phyloP scores from a whole-genome alignment of 495 filamentous ascomycete species.

The Barbatosphaeria neglecta region DNA sequence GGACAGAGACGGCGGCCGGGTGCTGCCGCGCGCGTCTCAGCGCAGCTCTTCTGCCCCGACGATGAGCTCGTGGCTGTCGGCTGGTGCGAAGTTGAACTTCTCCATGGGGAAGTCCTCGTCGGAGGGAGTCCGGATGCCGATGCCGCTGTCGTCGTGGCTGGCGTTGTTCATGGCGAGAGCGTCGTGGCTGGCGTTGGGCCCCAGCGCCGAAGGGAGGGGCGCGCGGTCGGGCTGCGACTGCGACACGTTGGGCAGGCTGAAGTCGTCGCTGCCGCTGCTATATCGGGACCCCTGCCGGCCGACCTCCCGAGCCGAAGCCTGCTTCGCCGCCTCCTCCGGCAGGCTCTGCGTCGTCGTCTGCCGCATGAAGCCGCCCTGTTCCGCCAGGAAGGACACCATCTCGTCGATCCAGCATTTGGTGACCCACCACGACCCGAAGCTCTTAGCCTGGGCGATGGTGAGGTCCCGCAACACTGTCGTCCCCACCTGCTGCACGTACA shows the following conservation, averaged over 20 bases:
- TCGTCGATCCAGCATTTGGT: constrained; percentile 97
- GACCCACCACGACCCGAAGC: constrained; percentile 94
- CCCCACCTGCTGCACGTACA: constrained; percentile 55
- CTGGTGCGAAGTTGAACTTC: constrained; percentile 35
- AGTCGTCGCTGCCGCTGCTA: constrained; percentile 33
- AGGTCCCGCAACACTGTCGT: constrained; percentile 64
- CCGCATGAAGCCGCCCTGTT: constrained; percentile 83
- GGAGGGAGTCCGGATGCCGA: constrained; percentile 47
- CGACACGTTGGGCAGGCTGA: constrained; percentile 18
- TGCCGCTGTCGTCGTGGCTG: constrained; percentile 58
- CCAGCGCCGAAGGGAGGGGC: constrained; percentile 24
- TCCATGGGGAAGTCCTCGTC: constrained; percentile 45
- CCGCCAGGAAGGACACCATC: constrained; percentile 84
- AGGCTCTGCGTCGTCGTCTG: constrained; percentile 14
- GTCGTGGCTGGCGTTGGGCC: constrained; percentile 13
- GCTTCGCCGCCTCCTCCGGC: constrained; percentile 15
- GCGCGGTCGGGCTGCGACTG: constrained; percentile 30
- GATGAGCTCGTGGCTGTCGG: constrained; percentile 16
- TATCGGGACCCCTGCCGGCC: constrained; percentile 27
- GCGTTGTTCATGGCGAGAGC: constrained; percentile 5
- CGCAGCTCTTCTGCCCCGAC: constrained; percentile 14
- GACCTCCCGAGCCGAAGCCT: constrained; percentile 9
- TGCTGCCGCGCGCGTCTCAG: too few relatives aligned
- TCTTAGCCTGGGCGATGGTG: constrained; percentile 69
- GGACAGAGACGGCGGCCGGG: too few relatives aligned